These are phyloP conservation scores for Quercus dentata DNA, from an alignment of 306 rosid genomes.

Conservation along the genomic window DNA sequence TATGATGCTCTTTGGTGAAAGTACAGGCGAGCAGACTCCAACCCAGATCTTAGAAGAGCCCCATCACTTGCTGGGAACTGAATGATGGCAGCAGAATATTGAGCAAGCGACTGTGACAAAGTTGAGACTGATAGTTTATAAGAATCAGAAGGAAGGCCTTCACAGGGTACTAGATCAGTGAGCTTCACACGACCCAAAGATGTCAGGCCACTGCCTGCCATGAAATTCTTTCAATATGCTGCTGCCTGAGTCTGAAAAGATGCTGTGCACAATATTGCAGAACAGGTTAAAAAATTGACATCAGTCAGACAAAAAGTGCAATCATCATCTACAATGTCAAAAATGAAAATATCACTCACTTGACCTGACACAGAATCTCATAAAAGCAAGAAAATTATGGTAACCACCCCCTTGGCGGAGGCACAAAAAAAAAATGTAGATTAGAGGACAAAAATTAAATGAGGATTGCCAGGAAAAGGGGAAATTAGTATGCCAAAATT, in stretches of 20 bases:
- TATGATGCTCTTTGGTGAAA: slow-evolving; percentile 80
- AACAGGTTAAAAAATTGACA: slow-evolving; percentile 8
- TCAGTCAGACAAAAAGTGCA: slow-evolving; percentile 9
- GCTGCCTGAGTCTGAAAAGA: slow-evolving; percentile 20
- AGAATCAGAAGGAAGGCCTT: slow-evolving; percentile 83
- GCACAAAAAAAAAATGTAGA: background rate
- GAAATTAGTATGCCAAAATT: background rate
- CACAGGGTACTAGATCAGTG: slow-evolving; percentile 72
- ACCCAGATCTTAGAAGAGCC: slow-evolving; percentile 79
- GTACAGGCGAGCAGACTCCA: slow-evolving; percentile 87
- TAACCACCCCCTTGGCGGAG: too few relatives aligned
- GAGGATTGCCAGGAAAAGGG: background rate
- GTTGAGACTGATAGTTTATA: slow-evolving; percentile 79
- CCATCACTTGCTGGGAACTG: slow-evolving; percentile 84
- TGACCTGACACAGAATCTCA: background rate
- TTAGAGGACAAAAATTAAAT: background rate
- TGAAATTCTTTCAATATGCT: slow-evolving; percentile 38
- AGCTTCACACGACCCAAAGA: slow-evolving; percentile 91
- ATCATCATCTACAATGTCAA: background rate
- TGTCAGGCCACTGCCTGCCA: slow-evolving; percentile 89
- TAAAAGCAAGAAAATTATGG: background rate
- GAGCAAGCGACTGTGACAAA: slow-evolving; percentile 83
- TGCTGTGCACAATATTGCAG: slow-evolving; percentile 18
- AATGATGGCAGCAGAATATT: slow-evolving; percentile 89
- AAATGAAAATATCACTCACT: background rate